Conservation (phyloP, 2,329 filamentous ascomycete genomes). For the Aureobasidium sp. region DNA sequence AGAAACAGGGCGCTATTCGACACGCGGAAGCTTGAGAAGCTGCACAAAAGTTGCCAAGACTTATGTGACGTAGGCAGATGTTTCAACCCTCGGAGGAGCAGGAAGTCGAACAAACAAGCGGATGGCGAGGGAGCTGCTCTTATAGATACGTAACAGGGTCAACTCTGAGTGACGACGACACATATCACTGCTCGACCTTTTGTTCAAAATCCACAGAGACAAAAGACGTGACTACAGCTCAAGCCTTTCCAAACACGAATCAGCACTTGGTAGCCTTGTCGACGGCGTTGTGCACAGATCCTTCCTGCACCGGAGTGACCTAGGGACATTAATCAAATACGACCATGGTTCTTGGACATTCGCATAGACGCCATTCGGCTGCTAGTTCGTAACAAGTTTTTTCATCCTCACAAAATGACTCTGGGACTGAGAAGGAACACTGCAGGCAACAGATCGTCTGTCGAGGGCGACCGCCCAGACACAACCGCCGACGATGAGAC, state of each 20-base stretch:
- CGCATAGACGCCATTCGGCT: constrained; percentile 36
- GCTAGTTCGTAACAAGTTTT: constrained; percentile 28
- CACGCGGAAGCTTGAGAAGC: not conserved
- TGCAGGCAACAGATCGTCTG: constrained; percentile 33
- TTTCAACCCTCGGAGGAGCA: not conserved
- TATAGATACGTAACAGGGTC: constrained; percentile 6
- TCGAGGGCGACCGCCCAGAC: constrained; percentile 32
- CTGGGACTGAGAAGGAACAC: constrained; percentile 8
- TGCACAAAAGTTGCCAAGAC: not conserved
- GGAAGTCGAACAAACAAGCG: not conserved
- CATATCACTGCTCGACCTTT: not conserved
- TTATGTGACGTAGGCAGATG: not conserved
- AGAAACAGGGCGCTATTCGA: not conserved
- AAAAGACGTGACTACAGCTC: not conserved
- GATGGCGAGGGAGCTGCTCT: not conserved
- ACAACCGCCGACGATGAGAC: constrained; percentile 48
- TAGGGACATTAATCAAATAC: not conserved
- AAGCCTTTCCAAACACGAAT: not conserved
- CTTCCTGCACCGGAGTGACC: not conserved
- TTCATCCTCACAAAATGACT: not conserved
- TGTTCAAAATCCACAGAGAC: not conserved
- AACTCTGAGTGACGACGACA: not conserved
- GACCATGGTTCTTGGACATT: constrained; percentile 37
- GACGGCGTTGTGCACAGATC: constrained; percentile 8
- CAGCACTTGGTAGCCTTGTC: not conserved